Conservation (phyloP, 2,329 filamentous ascomycete species). For the Arthrobotrys pseudoclavata region DNA sequence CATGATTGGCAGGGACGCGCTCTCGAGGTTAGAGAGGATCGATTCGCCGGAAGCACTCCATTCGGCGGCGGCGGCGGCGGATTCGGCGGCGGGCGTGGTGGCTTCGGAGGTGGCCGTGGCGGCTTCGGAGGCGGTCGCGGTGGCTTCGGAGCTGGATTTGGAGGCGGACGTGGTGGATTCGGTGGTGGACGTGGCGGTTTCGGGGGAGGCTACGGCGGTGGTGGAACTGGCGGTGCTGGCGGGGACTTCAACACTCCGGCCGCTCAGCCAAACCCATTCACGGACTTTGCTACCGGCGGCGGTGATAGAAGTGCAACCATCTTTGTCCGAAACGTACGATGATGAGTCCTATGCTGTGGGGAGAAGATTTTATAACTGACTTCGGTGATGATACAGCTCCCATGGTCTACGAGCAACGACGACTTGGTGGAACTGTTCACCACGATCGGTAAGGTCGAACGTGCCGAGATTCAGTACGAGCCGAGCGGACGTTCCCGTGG, state of each 20-base stretch:
- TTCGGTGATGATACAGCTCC: slow-evolving; percentile 74
- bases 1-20: slow-evolving; percentile 97
- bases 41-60: slow-evolving; percentile 79
- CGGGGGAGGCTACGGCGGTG: slow-evolving; percentile 65
- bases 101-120: slow-evolving; percentile 74
- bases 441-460: slow-evolving; percentile 97
- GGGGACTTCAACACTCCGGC: slow-evolving; percentile 70
- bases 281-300: slow-evolving; percentile 88
- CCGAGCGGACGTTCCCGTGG: slow-evolving; percentile 94
- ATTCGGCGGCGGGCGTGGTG: slow-evolving; percentile 73
- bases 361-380: slow-evolving; percentile 63
- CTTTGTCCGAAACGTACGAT: slow-evolving; percentile 94
- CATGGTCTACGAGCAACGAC: slow-evolving; percentile 99
- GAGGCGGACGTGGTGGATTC: slow-evolving; percentile 64
- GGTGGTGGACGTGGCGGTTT: slow-evolving; percentile 65
- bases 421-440: slow-evolving; percentile 96
- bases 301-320: slow-evolving; percentile 87
- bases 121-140: slow-evolving; percentile 65
- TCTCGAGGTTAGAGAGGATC: slow-evolving; percentile 95
- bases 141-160: slow-evolving; percentile 64
- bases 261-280: slow-evolving; percentile 86
- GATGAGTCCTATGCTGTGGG: slow-evolving; percentile 53
- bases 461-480: slow-evolving; percentile 99
- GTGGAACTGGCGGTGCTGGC: slow-evolving; percentile 66
- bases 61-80: slow-evolving; percentile 69